Percentiles rank a stretch among this genome's conserved stretches.
Evolutionary conservation across 2,329 filamentous ascomycete species (phyloP).

Genomic region (Neofusicoccum ribis): DNA sequence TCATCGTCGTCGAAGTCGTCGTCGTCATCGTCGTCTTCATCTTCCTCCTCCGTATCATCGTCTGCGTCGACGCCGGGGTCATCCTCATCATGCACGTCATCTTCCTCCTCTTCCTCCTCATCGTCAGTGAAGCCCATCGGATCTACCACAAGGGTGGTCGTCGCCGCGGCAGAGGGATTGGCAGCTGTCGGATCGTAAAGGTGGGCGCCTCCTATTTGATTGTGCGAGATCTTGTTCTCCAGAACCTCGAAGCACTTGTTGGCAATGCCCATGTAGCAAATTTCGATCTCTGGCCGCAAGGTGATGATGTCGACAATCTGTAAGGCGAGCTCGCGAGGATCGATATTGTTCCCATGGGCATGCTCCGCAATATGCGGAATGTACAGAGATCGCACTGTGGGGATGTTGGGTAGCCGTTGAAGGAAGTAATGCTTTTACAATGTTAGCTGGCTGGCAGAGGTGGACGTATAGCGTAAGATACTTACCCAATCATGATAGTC

Average conservation of each 20-base stretch:
- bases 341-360: slow-evolving; percentile 54
- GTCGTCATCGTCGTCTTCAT: slow-evolving; percentile 52
- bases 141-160: slow-evolving; percentile 11
- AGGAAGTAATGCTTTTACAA: slow-evolving; percentile 71
- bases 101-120: slow-evolving; percentile 18
- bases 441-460: not conserved
- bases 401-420: slow-evolving; percentile 69
- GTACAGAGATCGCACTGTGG: slow-evolving; percentile 70
- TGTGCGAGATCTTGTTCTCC: slow-evolving; percentile 58
- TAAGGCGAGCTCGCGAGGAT: slow-evolving; percentile 69
- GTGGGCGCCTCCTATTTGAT: slow-evolving; percentile 29
- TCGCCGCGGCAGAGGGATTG: not conserved
- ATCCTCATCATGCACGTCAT: slow-evolving; percentile 36
- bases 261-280: slow-evolving; percentile 76
- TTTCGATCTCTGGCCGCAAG: slow-evolving; percentile 70
- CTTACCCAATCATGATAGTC: slow-evolving; percentile 78
- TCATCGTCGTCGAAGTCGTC: slow-evolving; percentile 46
- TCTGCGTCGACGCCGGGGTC: slow-evolving; percentile 34
- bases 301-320: slow-evolving; percentile 78
- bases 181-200: slow-evolving; percentile 19
- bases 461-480: slow-evolving; percentile 16
- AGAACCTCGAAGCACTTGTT: slow-evolving; percentile 80
- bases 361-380: slow-evolving; percentile 68
- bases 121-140: slow-evolving; percentile 20
- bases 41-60: slow-evolving; percentile 41